Conservation (phyloP, 768 basidiomycete genomes). For the Tylopilus subfusipes region DNA sequence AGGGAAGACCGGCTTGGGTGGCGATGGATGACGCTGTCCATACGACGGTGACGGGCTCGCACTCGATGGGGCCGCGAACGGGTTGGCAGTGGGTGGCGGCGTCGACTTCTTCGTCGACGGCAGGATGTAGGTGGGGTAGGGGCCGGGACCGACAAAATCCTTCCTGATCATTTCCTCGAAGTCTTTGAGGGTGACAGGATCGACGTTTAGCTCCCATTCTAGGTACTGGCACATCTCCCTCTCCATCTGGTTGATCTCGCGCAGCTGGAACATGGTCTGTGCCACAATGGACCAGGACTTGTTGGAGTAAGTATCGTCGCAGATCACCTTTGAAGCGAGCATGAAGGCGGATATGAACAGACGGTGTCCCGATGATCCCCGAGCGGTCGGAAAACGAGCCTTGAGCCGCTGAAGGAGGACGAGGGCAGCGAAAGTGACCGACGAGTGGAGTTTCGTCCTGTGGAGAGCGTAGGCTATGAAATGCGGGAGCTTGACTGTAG, state of each 20-base stretch:
- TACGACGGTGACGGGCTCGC: slow-evolving; percentile 29
- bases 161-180: slow-evolving; percentile 59
- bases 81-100: slow-evolving; percentile 31
- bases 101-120: slow-evolving; percentile 62
- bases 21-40: slow-evolving; percentile 31
- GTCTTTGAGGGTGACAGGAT: slow-evolving; percentile 53
- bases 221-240: slow-evolving; percentile 81
- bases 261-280: slow-evolving; percentile 75
- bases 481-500: slow-evolving; percentile 40
- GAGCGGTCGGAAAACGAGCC: slow-evolving; percentile 70
- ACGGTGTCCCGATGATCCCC: slow-evolving; percentile 69
- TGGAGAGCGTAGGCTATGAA: slow-evolving; percentile 70
- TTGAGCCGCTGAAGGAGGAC: slow-evolving; percentile 65
- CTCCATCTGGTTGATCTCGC: slow-evolving; percentile 82
- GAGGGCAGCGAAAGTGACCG: slow-evolving; percentile 41
- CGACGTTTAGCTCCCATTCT: slow-evolving; percentile 87
- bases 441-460: slow-evolving; percentile 57
- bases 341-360: slow-evolving; percentile 72
- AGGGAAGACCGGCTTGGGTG: slow-evolving; percentile 26
- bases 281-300: slow-evolving; percentile 91
- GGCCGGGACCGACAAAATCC: slow-evolving; percentile 55
- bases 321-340: slow-evolving; percentile 77
- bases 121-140: slow-evolving; percentile 62
- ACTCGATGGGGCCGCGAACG: slow-evolving; percentile 32
- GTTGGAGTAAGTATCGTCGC: slow-evolving; percentile 93